phyloP scores from a whole-genome alignment of 305 asterid genomes.

The Ajuga reptans region DNA sequence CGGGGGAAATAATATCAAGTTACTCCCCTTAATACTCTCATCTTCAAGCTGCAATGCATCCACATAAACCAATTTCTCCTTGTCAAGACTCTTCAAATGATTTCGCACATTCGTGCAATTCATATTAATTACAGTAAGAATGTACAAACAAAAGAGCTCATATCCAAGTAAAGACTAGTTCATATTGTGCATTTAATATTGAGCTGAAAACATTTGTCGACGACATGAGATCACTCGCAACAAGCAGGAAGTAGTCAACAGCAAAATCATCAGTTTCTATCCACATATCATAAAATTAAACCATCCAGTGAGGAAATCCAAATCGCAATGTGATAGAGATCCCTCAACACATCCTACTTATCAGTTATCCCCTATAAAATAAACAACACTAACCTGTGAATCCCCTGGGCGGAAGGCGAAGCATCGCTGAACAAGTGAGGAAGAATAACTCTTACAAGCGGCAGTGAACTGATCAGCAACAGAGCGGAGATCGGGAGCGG shows the following conservation, averaged over 20 bases:
- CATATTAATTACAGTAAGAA: neutral
- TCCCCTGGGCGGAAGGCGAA: conserved; percentile 92
- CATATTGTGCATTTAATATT: neutral
- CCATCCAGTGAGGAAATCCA: neutral
- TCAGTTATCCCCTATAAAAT: neutral
- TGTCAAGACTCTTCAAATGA: conserved; percentile 8
- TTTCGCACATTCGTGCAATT: neutral
- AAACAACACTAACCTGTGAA: conserved; percentile 49
- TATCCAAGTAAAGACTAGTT: neutral
- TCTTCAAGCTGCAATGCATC: conserved; percentile 64
- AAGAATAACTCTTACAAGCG: conserved; percentile 64
- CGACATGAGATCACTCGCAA: neutral
- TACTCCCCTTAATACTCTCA: conserved; percentile 66
- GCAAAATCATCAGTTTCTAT: neutral
- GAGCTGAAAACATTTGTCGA: neutral
- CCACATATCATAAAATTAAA: neutral
- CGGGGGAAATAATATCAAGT: conserved; percentile 78
- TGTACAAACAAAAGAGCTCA: neutral
- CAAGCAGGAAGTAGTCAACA: neutral
- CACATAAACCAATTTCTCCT: conserved; percentile 10
- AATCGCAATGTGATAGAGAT: neutral
- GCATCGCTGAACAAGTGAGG: conserved; percentile 77
- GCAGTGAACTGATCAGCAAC: conserved; percentile 49
- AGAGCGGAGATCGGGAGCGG: conserved; percentile 70
- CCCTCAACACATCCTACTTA: neutral